Evolutionary conservation across 192 early-diverging fungal species (phyloP).

Genomic region (Gryganskiella cystojenkinii): DNA sequence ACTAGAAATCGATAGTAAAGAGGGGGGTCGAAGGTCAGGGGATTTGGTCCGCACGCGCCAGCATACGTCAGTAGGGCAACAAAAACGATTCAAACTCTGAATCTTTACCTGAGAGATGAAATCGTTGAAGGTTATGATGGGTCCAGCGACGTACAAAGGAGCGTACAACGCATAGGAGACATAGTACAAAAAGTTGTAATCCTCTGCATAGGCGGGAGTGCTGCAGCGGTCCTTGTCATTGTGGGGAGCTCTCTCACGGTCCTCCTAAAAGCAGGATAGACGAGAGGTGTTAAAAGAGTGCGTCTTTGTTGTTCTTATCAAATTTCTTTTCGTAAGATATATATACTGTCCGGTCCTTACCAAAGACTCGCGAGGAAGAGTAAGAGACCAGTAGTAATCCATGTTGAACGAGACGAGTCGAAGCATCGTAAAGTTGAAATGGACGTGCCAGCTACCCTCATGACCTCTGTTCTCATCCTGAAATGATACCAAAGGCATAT

Average conservation of each 20-base stretch:
- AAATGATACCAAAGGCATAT: not conserved
- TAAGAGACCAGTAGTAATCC: slow-evolving; percentile 89
- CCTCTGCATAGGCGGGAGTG: slow-evolving; percentile 60
- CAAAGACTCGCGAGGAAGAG: slow-evolving; percentile 15
- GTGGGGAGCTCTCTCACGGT: slow-evolving; percentile 36
- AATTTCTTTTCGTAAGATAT: too few species aligned
- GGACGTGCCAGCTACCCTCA: slow-evolving; percentile 84
- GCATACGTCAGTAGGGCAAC: too few species aligned
- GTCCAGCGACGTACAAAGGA: slow-evolving; percentile 95
- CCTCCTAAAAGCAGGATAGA: slow-evolving; percentile 48
- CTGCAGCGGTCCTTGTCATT: slow-evolving; percentile 71
- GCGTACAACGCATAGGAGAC: slow-evolving; percentile 85
- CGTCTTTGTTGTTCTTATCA: slow-evolving; percentile 1
- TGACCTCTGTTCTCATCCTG: slow-evolving; percentile 79
- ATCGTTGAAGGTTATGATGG: slow-evolving; percentile 95
- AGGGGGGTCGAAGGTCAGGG: too few species aligned
- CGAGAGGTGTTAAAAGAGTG: not conserved
- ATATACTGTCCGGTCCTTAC: not conserved
- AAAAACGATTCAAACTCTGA: not conserved
- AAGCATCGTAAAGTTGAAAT: slow-evolving; percentile 92
- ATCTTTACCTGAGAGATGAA: slow-evolving; percentile 83
- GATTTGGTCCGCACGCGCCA: slow-evolving; percentile 15
- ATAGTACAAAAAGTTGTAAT: slow-evolving; percentile 87
- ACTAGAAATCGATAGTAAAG: slow-evolving; percentile 26
- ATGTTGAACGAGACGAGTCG: slow-evolving; percentile 93